Conservation (phyloP, 176 grass and related monocot genomes). For the Cenchrus fungigraminus region DNA sequence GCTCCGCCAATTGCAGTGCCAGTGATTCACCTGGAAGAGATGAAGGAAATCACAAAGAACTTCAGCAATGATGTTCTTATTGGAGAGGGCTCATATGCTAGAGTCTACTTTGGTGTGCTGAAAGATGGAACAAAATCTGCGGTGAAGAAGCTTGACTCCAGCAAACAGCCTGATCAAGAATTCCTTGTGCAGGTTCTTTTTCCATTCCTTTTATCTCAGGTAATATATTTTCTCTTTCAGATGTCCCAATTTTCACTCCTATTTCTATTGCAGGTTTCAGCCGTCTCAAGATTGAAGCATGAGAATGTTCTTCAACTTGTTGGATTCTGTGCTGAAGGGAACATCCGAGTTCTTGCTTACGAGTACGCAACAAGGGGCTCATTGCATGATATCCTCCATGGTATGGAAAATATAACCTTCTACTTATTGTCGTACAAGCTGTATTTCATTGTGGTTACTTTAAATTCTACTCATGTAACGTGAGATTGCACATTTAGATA, state of each 20-base stretch:
- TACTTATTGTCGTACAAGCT: not conserved
- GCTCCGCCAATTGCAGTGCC: conserved; percentile 75
- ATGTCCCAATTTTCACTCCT: conserved; percentile 1
- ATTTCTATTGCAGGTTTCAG: conserved; percentile 57
- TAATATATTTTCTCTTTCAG: not conserved
- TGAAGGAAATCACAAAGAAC: conserved; percentile 71
- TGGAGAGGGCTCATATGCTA: conserved; percentile 78
- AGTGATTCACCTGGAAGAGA: conserved; percentile 65
- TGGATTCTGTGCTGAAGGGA: conserved; percentile 73
- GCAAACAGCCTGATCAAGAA: conserved; percentile 73
- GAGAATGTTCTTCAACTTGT: conserved; percentile 81
- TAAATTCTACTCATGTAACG: not conserved
- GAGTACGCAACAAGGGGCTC: conserved; percentile 82
- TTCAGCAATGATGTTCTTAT: conserved; percentile 73
- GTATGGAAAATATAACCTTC: conserved; percentile 38
- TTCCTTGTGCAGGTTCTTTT: conserved; percentile 64
- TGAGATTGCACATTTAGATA: not conserved
- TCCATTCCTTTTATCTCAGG: not conserved
- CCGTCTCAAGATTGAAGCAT: conserved; percentile 80
- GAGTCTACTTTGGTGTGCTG: conserved; percentile 74
- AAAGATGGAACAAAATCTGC: conserved; percentile 60
- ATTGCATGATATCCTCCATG: conserved; percentile 88
- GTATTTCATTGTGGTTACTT: conserved; percentile 6
- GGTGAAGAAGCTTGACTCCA: conserved; percentile 77
- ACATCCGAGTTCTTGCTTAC: conserved; percentile 74